phyloP scores from a whole-genome alignment of 495 filamentous ascomycete species.

The Thermochaetoides thermophila region DNA sequence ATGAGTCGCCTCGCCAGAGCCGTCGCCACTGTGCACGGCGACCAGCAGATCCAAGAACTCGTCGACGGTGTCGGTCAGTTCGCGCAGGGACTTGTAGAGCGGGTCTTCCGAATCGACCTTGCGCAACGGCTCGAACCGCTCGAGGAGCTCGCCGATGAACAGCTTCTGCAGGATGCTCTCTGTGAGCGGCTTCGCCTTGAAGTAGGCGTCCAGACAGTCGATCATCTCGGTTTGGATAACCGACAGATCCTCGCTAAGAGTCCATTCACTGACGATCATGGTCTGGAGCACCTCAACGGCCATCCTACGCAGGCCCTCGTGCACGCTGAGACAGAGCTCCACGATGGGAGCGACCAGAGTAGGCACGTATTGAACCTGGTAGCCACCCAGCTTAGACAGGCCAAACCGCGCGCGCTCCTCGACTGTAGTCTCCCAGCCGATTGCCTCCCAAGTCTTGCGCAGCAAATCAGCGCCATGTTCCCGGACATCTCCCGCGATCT shows the following conservation, averaged over 20 bases:
- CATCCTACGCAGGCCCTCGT: slow-evolving; percentile 76
- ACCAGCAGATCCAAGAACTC: slow-evolving; percentile 84
- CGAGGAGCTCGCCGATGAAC: slow-evolving; percentile 74
- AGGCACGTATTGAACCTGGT: slow-evolving; percentile 96
- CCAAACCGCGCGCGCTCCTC: slow-evolving; percentile 63
- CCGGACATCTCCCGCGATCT: slow-evolving; percentile 92
- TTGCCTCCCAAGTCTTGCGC: slow-evolving; percentile 78
- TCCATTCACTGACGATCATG: slow-evolving; percentile 99
- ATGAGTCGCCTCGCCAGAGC: slow-evolving; percentile 57
- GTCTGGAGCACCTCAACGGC: slow-evolving; percentile 88
- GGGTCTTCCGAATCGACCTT: slow-evolving; percentile 51
- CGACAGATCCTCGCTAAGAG: slow-evolving; percentile 79
- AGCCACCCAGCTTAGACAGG: slow-evolving; percentile 76
- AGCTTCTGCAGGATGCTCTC: slow-evolving; percentile 85
- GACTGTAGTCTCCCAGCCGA: slow-evolving; percentile 82
- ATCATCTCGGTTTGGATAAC: slow-evolving; percentile 95
- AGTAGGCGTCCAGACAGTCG: slow-evolving; percentile 81
- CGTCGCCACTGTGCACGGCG: slow-evolving; percentile 75
- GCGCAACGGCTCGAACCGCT: slow-evolving; percentile 60
- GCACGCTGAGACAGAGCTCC: slow-evolving; percentile 86
- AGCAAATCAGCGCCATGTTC: slow-evolving; percentile 81
- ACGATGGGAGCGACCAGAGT: slow-evolving; percentile 82
- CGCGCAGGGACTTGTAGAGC: slow-evolving; percentile 59
- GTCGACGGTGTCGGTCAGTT: slow-evolving; percentile 69
- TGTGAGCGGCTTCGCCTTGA: slow-evolving; percentile 74